Conservation (phyloP, 257 asterid species). For the Solanum rostratum region DNA sequence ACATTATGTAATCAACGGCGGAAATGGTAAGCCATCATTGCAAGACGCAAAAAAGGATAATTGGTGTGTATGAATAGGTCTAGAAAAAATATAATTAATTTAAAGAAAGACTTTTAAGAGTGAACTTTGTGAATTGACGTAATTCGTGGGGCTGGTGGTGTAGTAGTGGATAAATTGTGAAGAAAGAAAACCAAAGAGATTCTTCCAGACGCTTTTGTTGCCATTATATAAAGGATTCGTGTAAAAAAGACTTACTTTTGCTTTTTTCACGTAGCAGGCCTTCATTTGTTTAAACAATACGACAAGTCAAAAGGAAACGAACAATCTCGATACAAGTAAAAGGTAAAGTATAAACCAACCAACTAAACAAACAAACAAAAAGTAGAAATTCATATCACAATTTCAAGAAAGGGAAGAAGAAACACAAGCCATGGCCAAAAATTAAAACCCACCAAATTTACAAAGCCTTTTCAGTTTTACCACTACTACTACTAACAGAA, state of each 20-base stretch:
- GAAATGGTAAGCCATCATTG: background rate
- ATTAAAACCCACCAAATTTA: conserved; percentile 5
- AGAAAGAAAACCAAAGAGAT: background rate
- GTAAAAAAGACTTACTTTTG: background rate
- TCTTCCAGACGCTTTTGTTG: background rate
- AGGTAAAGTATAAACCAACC: background rate
- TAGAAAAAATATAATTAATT: background rate
- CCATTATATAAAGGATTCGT: background rate
- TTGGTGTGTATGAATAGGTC: background rate
- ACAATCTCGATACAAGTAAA: background rate
- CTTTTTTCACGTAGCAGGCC: background rate
- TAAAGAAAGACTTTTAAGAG: background rate
- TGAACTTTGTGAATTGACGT: background rate
- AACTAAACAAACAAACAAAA: background rate
- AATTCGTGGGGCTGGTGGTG: background rate
- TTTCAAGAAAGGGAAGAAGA: background rate
- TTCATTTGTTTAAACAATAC: background rate
- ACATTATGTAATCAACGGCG: too few relatives aligned
- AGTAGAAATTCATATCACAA: background rate
- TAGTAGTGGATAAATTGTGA: background rate
- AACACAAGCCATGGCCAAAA: background rate
- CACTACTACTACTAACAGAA: background rate
- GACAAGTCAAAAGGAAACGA: background rate
- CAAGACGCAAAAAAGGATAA: background rate
- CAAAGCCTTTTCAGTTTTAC: background rate